These are phyloP conservation scores for Saturnispora dispora DNA, from an alignment of 805 yeast genomes.

Conservation along the genomic window DNA sequence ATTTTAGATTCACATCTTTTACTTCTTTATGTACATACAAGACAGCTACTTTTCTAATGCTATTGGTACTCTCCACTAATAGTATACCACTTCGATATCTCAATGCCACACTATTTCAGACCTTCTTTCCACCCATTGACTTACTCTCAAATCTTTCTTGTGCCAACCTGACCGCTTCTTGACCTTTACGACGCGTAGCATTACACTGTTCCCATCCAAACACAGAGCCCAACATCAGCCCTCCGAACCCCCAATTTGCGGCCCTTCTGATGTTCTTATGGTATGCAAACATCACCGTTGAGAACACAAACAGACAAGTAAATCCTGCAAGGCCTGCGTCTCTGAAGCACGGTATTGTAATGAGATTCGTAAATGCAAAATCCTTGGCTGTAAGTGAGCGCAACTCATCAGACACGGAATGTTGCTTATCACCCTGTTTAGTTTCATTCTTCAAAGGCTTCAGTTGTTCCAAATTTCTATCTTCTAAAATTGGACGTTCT, in stretches of 20 bases:
- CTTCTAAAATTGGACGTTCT: not conserved
- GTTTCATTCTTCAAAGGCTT: not conserved
- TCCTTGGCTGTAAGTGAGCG: conserved; percentile 37
- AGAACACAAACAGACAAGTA: conserved; percentile 60
- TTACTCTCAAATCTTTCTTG: conserved; percentile 34
- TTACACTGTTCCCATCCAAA: conserved; percentile 94
- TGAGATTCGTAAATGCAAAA: conserved; percentile 41
- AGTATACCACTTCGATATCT: too few species aligned
- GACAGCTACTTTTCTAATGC: not conserved
- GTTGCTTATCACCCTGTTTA: not conserved
- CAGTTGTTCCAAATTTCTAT: not conserved
- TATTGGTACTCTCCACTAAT: too few species aligned
- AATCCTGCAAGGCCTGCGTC: conserved; percentile 74
- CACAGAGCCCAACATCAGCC: conserved; percentile 67
- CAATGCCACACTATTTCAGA: too few species aligned
- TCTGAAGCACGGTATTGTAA: conserved; percentile 66
- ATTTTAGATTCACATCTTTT: not conserved
- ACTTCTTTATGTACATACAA: not conserved
- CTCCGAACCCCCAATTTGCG: conserved; percentile 76
- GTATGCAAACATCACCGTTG: conserved; percentile 55
- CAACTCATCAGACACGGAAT: not conserved
- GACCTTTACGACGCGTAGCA: conserved; percentile 39
- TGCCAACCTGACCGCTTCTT: conserved; percentile 47
- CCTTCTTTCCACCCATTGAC: not conserved
- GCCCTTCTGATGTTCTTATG: conserved; percentile 56